Evolutionary conservation across 2,329 filamentous ascomycete genomes (phyloP).

Genomic region (Colletotrichum tanaceti): DNA sequence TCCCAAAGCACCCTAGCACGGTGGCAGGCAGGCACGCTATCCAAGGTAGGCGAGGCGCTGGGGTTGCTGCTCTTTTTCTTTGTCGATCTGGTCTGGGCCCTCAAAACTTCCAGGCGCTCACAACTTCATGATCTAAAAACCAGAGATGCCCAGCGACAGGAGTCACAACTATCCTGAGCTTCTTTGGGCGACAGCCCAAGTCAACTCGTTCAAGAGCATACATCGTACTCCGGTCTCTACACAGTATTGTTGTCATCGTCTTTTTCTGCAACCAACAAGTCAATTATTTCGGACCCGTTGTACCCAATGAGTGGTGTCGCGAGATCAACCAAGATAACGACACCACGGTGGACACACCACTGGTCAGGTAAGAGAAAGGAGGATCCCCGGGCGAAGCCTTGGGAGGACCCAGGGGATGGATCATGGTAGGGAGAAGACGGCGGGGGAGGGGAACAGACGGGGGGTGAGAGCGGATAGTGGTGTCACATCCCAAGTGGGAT

Average conservation of each 20-base stretch:
- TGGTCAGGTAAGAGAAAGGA: constrained; percentile 9
- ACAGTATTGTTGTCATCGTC: not conserved
- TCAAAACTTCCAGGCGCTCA: not conserved
- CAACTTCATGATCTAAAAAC: not conserved
- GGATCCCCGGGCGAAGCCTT: constrained; percentile 4
- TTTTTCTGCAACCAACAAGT: not conserved
- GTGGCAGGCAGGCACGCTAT: not conserved
- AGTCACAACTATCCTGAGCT: not conserved
- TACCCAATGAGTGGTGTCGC: constrained; percentile 2
- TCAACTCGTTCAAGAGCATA: not conserved
- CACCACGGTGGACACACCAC: constrained; percentile 20
- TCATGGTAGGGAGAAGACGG: not conserved
- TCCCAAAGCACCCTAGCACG: not conserved
- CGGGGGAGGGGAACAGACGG: not conserved
- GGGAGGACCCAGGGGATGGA: constrained; percentile 12
- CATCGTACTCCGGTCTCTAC: too few relatives aligned
- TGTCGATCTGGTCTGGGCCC: constrained; percentile 29
- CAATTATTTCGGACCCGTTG: not conserved
- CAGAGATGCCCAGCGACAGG: not conserved
- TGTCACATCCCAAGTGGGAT: constrained; percentile 26
- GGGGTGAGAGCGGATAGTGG: not conserved
- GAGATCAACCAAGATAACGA: constrained; percentile 24
- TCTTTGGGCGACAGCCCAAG: not conserved
- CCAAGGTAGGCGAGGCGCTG: constrained; percentile 9
- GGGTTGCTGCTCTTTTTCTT: constrained; percentile 13